Conservation (phyloP, 1,139 yeast species). For the Saccharomyces hybrid region DNA sequence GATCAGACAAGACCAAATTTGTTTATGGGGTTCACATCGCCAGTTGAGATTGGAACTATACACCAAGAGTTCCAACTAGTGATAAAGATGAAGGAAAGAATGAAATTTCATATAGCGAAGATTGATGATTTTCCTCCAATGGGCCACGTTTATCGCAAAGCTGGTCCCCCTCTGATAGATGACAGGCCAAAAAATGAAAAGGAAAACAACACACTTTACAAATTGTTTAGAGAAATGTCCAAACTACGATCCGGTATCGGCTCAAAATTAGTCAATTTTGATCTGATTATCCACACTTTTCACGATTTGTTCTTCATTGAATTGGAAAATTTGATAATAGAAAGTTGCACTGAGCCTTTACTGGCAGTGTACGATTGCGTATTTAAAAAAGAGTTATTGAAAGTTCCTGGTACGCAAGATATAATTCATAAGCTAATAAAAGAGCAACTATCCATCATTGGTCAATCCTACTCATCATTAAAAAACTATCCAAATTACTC, state of each 20-base stretch:
- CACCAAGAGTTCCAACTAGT: slow-evolving; percentile 2
- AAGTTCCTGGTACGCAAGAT: slow-evolving; percentile 31
- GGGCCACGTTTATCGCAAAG: background rate
- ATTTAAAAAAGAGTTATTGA: slow-evolving; percentile 54
- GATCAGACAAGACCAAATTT: slow-evolving; percentile 44
- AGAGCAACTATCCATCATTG: slow-evolving; percentile 36
- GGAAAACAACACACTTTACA: slow-evolving; percentile 36
- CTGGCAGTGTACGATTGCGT: slow-evolving; percentile 59
- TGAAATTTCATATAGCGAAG: background rate
- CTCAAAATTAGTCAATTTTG: slow-evolving; percentile 6
- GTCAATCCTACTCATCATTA: background rate
- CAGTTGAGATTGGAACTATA: background rate
- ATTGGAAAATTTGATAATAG: slow-evolving; percentile 60
- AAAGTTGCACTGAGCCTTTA: slow-evolving; percentile 69
- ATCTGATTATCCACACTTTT: background rate
- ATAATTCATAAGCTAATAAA: slow-evolving; percentile 38
- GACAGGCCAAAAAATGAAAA: slow-evolving; percentile 5
- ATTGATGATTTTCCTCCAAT: background rate
- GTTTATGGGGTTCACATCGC: slow-evolving; percentile 39
- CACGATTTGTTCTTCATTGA: slow-evolving; percentile 3
- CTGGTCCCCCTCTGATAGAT: background rate
- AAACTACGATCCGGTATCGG: slow-evolving; percentile 5
- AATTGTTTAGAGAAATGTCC: slow-evolving; percentile 29
- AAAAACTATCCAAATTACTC: slow-evolving; percentile 36
- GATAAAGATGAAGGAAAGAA: background rate